Evolutionary conservation across 2,329 filamentous ascomycete genomes (phyloP), one percentile per base, ranked within the genome.

Genomic region (Penicillium sp.): DNA sequence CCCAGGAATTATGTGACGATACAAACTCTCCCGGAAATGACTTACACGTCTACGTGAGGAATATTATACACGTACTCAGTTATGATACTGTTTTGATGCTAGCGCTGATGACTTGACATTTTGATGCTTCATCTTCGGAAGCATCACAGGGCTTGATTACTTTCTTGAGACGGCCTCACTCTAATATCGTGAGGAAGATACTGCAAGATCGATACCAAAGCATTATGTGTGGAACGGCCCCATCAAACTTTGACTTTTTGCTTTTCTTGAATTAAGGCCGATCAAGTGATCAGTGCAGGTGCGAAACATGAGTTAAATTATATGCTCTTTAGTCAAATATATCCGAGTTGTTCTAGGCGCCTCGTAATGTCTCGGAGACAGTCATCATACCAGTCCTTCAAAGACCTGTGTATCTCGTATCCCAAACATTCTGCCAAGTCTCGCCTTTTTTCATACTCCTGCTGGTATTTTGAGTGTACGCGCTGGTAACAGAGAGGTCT

Each of bases 401-500:
- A 44, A 38, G 14, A 0, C 2, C 24, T 20, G 16, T 45, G 3
- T 1, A 52, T 45, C 50, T 45, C n/a, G 11, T 10, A n/a, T 22
- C 50, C 50, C 1, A 52, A 18, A 45, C 8, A 0, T 9, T 29
- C n/a, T 31, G 22, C 7, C 2, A 45, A n/a, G 2, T 24, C 3
- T 1, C 13, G 6, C 34, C 34, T 38, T 46, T 39, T 53, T 31
- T 1, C 8, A 53, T 53, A 53, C 7, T 53, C 50, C 24, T 46
- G 26, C 8, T 1, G 3, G 50, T 53, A 53, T 40, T 32, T 29
- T 14, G 18, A 46, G 20, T 47, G 50, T 18, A 53, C 9, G 34
- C 1, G 26, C 5, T 53, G 43, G 34, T 53, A 46, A 7, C 11
- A 52, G 18, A 52, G 50, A 52, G 50, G 11, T 52, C n/a, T 53